Evolutionary conservation across 176 grass and related monocot genomes (phyloP).

Genomic region (Echinochloa phyllopogon): DNA sequence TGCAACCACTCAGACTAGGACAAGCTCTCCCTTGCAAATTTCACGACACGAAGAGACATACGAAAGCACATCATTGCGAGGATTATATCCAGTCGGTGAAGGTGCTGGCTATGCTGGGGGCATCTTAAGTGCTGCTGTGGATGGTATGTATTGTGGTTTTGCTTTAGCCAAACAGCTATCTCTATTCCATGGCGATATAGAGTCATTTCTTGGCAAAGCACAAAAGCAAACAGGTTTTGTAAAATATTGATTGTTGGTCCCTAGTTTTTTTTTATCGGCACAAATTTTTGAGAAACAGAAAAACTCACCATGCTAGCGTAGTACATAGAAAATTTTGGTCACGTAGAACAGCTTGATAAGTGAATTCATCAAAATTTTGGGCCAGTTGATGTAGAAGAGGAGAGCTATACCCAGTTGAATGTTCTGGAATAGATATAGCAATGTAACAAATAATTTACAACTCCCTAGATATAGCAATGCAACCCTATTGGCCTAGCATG

Average conservation of each 20-base stretch:
- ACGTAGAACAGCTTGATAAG: not conserved
- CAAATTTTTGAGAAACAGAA: not conserved
- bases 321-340: conserved; percentile 20
- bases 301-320: not conserved
- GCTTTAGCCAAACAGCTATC: conserved; percentile 85
- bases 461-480: not conserved
- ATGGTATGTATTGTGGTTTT: conserved; percentile 95
- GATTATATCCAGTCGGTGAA: conserved; percentile 90
- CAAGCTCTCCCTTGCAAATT: conserved; percentile 91
- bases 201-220: conserved; percentile 70
- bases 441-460: not conserved
- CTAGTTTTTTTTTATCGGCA: conserved; percentile 14
- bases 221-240: conserved; percentile 82
- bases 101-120: conserved; percentile 94
- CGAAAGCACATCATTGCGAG: conserved; percentile 73
- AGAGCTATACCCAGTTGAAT: conserved; percentile 18
- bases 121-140: conserved; percentile 91
- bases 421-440: conserved; percentile 17
- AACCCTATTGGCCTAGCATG: not conserved
- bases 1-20: conserved; percentile 67
- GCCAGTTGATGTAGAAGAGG: conserved; percentile 21
- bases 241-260: conserved; percentile 64
- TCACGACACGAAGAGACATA: conserved; percentile 69
- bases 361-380: conserved; percentile 16
- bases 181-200: conserved; percentile 73